Evolutionary conservation across 768 basidiomycete genomes (phyloP).

Genomic region (Tylopilus vinaceipallidus): DNA sequence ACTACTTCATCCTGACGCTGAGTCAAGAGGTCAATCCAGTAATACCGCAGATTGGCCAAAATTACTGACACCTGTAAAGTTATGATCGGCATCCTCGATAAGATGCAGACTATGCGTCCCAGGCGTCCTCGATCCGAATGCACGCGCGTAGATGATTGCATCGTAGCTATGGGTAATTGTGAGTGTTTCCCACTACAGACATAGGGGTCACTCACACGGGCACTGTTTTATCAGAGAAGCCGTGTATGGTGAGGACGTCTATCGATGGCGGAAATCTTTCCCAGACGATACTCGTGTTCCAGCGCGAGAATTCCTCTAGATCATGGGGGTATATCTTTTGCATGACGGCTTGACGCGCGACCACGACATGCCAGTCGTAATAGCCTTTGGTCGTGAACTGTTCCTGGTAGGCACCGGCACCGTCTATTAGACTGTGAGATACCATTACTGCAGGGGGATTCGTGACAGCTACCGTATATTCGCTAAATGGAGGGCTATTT

Average conservation of each 20-base stretch:
- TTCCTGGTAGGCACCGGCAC: slow-evolving; percentile 40
- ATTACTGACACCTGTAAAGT: slow-evolving; percentile 56
- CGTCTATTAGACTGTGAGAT: slow-evolving; percentile 19
- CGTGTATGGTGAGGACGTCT: slow-evolving; percentile 78
- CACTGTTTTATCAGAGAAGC: slow-evolving; percentile 65
- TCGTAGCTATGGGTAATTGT: slow-evolving; percentile 51
- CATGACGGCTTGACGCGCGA: slow-evolving; percentile 59
- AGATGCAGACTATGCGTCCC: slow-evolving; percentile 72
- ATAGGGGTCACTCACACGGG: slow-evolving; percentile 53
- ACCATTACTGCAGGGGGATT: not conserved
- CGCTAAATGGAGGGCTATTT: slow-evolving; percentile 15
- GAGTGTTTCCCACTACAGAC: not conserved
- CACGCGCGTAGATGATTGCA: slow-evolving; percentile 64
- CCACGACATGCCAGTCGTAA: slow-evolving; percentile 59
- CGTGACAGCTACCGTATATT: slow-evolving; percentile 26
- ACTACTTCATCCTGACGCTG: slow-evolving; percentile 67
- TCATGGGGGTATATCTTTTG: slow-evolving; percentile 58
- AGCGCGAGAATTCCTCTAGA: slow-evolving; percentile 56
- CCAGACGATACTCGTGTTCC: slow-evolving; percentile 70
- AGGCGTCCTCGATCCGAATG: slow-evolving; percentile 51
- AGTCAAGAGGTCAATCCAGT: slow-evolving; percentile 2
- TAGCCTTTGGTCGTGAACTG: slow-evolving; percentile 57
- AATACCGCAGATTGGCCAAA: not conserved
- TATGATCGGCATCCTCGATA: slow-evolving; percentile 77
- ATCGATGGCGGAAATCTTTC: slow-evolving; percentile 57